Evolutionary conservation across 192 early-diverging fungal species (phyloP).

Genomic region (Gryganskiella cystojenkinii): DNA sequence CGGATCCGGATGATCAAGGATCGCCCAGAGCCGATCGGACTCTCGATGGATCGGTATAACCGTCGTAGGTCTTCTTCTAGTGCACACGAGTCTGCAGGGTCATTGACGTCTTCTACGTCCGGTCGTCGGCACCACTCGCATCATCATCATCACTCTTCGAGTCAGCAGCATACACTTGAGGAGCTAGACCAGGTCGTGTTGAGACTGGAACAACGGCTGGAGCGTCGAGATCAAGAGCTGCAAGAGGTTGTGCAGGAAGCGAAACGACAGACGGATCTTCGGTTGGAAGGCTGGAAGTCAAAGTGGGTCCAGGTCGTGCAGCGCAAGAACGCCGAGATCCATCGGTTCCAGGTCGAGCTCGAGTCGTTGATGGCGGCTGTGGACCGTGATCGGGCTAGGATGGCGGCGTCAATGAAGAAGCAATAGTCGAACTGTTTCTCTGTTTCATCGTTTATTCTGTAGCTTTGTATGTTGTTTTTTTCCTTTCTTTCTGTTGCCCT

Average conservation of each 20-base stretch:
- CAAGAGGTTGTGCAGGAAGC: constrained; percentile 48
- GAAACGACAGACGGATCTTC: constrained; percentile 38
- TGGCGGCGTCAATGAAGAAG: constrained; percentile 39
- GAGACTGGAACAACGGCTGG: constrained; percentile 37
- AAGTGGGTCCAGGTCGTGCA: constrained; percentile 53
- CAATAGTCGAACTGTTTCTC: not conserved
- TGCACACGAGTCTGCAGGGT: constrained; percentile 20
- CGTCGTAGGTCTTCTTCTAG: constrained; percentile 12
- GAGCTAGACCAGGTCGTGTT: constrained; percentile 49
- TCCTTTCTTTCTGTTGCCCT: too few species aligned
- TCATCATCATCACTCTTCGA: constrained; percentile 4
- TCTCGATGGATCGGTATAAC: constrained; percentile 15
- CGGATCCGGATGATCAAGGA: constrained; percentile 52
- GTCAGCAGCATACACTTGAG: constrained; percentile 38
- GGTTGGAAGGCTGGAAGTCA: constrained; percentile 48
- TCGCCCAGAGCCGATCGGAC: constrained; percentile 39
- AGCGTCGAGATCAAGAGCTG: constrained; percentile 46
- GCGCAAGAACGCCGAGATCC: constrained; percentile 52
- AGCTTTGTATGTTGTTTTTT: not conserved
- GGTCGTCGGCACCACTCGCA: not conserved
- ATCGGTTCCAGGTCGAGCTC: constrained; percentile 47
- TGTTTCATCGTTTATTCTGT: not conserved
- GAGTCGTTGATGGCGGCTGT: constrained; percentile 48
- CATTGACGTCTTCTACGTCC: constrained; percentile 3
- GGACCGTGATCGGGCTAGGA: constrained; percentile 38